Conservation (phyloP, 2,329 filamentous ascomycete genomes). For the Curvularia verruculosa region DNA sequence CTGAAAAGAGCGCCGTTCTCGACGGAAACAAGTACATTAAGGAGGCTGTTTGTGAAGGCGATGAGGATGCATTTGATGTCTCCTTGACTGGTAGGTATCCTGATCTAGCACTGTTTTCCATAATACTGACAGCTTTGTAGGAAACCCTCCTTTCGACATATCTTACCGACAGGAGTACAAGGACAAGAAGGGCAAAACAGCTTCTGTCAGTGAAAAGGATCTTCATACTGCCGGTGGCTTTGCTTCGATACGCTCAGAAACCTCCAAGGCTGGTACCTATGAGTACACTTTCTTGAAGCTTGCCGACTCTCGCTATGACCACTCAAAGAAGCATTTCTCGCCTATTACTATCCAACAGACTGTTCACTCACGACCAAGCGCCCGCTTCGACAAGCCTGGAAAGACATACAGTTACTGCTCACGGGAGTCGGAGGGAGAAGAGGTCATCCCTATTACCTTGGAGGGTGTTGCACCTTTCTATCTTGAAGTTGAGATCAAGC, state of each 20-base stretch:
- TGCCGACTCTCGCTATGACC: conserved; percentile 84
- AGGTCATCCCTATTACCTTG: conserved; percentile 85
- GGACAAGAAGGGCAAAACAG: conserved; percentile 65
- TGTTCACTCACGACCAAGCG: conserved; percentile 82
- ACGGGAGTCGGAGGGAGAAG: conserved; percentile 79
- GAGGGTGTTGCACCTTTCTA: conserved; percentile 86
- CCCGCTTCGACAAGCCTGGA: conserved; percentile 81
- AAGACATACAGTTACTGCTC: conserved; percentile 97
- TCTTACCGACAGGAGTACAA: conserved; percentile 81
- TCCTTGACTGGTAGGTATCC: conserved; percentile 69
- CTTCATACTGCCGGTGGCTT: conserved; percentile 78
- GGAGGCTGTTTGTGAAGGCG: conserved; percentile 88
- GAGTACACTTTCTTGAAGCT: conserved; percentile 85
- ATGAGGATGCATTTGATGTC: conserved; percentile 87
- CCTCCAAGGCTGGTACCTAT: conserved; percentile 79
- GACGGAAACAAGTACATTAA: conserved; percentile 68
- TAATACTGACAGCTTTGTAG: conserved; percentile 51
- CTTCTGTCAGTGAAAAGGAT: conserved; percentile 66
- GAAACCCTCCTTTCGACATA: conserved; percentile 79
- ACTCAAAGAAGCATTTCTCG: conserved; percentile 68
- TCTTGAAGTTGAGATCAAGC: conserved; percentile 90
- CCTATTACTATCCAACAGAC: conserved; percentile 77
- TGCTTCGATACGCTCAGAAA: conserved; percentile 85
- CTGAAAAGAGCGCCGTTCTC: conserved; percentile 65
- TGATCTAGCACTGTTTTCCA: background rate